Evolutionary conservation across 169 alveolate genomes (phyloP).

Genomic region (Perkinsus olseni): DNA sequence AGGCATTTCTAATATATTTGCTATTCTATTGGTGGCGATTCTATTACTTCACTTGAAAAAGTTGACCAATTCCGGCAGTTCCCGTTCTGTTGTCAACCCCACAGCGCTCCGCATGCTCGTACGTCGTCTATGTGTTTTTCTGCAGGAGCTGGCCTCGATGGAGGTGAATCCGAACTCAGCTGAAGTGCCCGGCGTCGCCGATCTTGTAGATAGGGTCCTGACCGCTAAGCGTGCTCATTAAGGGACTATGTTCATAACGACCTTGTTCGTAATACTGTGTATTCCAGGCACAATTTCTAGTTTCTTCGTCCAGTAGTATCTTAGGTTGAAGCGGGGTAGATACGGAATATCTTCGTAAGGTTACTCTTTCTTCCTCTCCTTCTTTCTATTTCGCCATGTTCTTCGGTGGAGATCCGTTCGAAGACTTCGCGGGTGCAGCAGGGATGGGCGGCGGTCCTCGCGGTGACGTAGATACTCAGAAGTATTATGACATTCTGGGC

Average conservation of each 20-base stretch:
- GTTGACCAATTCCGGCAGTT: too few relatives aligned
- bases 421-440: neutral
- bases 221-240: neutral
- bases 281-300: neutral
- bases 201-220: neutral
- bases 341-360: neutral
- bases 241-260: neutral
- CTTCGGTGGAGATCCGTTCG: neutral
- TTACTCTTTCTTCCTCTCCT: neutral
- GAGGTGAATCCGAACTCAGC: neutral
- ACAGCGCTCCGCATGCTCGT: too few relatives aligned
- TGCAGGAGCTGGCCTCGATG: neutral
- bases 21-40: too few relatives aligned
- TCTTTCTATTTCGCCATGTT: neutral
- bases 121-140: neutral
- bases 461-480: constrained; percentile 25
- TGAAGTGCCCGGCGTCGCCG: neutral
- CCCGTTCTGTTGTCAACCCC: too few relatives aligned
- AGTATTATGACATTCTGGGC: constrained; percentile 52
- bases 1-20: too few relatives aligned
- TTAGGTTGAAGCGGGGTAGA: neutral
- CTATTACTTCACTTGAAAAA: too few relatives aligned
- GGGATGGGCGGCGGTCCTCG: neutral
- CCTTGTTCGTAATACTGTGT: too few relatives aligned
- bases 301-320: neutral